Evolutionary conservation across 768 basidiomycete species (phyloP), one percentile per base, ranked within the genome.

Genomic region (Hydnum rufescens): DNA sequence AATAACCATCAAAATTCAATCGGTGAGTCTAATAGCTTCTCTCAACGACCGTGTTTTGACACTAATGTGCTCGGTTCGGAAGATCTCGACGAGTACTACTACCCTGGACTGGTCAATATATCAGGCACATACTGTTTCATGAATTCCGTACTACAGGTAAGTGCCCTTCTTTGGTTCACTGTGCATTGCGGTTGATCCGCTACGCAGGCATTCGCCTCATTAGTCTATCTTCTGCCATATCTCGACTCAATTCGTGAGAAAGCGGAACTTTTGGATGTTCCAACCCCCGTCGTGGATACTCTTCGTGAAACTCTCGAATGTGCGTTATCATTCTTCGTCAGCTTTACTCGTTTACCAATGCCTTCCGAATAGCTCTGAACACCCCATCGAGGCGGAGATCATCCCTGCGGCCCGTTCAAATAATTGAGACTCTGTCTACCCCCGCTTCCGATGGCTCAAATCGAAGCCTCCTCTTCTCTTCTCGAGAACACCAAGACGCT

Each of bases 71-170:
- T n/a, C n/a, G n/a, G n/a, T n/a, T n/a, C n/a, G n/a, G n/a, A n/a
- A n/a, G n/a, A n/a, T n/a, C n/a, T n/a, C 13, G 53, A 56, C 46
- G 54, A 55, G n/a, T 54, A 51, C 31, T 57, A 63, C 53, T 95
- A 86, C 64, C 83, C 90, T 1, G 92, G 92, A 0, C 79, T 96
- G 49, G 83, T 95, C 61, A 96, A 96, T 60, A 81, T 92, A 32
- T 92, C 89, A 5, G 92, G 92, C 6, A 93, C 89, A 50, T 85
- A 93, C 58, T 96, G 93, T 62, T 97, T 95, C 70, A 85, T 96
- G 79, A 93, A 97, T 63, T 90, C 93, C 8, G 89, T 89, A 2
- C 69, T 96, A 5, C 93, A 96, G 75, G 86, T 75, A 60, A 8
- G 44, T 62, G 63, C 61, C 58, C 49, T 29, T 16, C 28, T 47